Percentiles rank a stretch among this genome's conserved stretches.
Conservation (phyloP, 2,329 filamentous ascomycete species). For the Colletotrichum simmondsii region DNA sequence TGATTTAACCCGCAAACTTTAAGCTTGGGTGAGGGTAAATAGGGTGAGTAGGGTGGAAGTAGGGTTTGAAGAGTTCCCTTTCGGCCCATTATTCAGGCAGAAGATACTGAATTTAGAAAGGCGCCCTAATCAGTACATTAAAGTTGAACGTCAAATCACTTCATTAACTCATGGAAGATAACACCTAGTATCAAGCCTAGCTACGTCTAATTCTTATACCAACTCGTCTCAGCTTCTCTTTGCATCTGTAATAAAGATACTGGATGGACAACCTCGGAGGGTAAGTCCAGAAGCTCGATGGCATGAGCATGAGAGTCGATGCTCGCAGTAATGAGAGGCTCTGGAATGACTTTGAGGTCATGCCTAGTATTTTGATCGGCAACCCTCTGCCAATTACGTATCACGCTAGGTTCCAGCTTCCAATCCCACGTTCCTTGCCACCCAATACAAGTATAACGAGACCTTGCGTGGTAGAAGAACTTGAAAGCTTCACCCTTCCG, state of each 20-base stretch:
- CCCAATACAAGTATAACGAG: background rate
- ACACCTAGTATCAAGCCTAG: too few species aligned
- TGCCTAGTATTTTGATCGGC: background rate
- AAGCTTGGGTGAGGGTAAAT: too few species aligned
- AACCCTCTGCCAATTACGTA: background rate
- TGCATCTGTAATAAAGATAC: conserved; percentile 14
- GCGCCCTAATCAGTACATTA: too few species aligned
- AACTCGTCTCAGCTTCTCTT: background rate
- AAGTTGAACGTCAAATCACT: too few species aligned
- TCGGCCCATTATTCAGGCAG: too few species aligned
- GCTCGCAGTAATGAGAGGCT: background rate
- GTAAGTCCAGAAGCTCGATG: conserved; percentile 1
- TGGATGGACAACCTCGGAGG: background rate
- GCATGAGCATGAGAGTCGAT: conserved; percentile 18
- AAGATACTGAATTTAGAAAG: too few species aligned
- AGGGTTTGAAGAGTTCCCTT: too few species aligned
- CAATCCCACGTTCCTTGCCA: conserved; percentile 20
- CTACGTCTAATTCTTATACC: background rate
- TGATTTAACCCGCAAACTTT: too few species aligned
- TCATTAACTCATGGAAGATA: too few species aligned
- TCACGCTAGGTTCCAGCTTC: background rate
- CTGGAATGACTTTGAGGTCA: background rate
- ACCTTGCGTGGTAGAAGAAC: conserved; percentile 42
- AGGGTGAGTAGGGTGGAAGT: too few species aligned
- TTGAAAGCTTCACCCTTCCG: conserved; percentile 42